Base-by-base conservation (phyloP, 2,329 filamentous ascomycete species). In the Pseudogymnoascus sp. region DNA sequence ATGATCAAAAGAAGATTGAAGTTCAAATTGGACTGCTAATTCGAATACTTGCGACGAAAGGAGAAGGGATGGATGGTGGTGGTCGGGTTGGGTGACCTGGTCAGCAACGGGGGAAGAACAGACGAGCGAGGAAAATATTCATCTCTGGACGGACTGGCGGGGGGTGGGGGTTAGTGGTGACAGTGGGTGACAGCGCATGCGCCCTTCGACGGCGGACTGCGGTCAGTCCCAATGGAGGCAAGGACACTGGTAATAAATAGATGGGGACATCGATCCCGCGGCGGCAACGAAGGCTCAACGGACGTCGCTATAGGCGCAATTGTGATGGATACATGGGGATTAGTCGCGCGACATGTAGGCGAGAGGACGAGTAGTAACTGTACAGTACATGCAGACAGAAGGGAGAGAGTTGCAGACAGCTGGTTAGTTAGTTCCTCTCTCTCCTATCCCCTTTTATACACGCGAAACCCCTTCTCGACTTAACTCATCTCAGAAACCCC, bases 231-330 rank as follows among this genome's bases (percentile, higher is more conserved):
- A 60, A 60, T 60, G 8, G 59, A 60, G 59, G 59, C 34, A 60
- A 60, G 18, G 37, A 37, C 37, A 60, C 37, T 11, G 29, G 59
- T 39, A 60, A 60, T 60, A 60, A 60, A 60, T 60, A 60, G 59
- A 60, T 29, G 59, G 37, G 18, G 37, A 42, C 59, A n/a, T 42
- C 14, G 29, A 10, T 42, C 6, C 59, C 5, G 59, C 34, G 37
- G 59, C 59, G 45, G 45, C 45, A 51, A 51, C 45, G 45, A 51
- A 29, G 10, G 23, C 23, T 29, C 23, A n/a, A 29, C 21, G 45
- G 45, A 51, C 21, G 45, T 51, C 14, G 45, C 45, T 29, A 51
- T 51, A 51, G 45, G 45, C 45, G 45, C 45, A 51, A 51, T n/a
- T n/a, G 29, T 29, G 12, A n/a, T 51, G 45, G 14, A 14, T 51